phyloP scores from a whole-genome alignment of 2,329 filamentous ascomycete species.

The Blumeriella jaapii region DNA sequence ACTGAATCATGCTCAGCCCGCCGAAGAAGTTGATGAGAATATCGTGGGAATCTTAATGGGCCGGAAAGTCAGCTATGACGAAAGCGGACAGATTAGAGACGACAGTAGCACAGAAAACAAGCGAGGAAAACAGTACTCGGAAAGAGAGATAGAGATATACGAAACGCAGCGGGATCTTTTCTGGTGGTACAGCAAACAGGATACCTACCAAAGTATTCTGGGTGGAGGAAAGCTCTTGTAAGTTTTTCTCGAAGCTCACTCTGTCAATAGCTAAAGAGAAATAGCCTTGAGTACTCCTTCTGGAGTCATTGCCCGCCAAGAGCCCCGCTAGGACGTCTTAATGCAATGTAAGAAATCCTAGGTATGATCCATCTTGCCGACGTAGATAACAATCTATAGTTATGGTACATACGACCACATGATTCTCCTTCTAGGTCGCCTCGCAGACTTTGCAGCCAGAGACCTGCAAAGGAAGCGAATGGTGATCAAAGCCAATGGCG shows the following conservation, averaged over 20 bases:
- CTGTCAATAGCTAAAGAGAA: conserved; percentile 6
- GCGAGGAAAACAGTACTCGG: conserved; percentile 16
- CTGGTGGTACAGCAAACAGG: conserved; percentile 96
- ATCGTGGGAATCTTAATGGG: conserved; percentile 48
- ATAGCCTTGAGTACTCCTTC: conserved; percentile 53
- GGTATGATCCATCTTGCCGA: too few species aligned
- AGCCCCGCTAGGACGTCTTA: conserved; percentile 62
- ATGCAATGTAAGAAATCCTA: conserved; percentile 59
- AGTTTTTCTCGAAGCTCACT: conserved; percentile 30
- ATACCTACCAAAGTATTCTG: conserved; percentile 80
- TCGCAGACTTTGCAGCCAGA: conserved; percentile 65
- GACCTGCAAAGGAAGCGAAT: conserved; percentile 71
- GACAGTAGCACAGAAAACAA: conserved; percentile 10
- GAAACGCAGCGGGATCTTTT: conserved; percentile 76
- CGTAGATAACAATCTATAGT: conserved; percentile 32
- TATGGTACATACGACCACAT: conserved; percentile 87
- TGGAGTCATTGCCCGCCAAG: conserved; percentile 87
- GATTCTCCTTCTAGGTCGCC: conserved; percentile 66
- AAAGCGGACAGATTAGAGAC: conserved; percentile 37
- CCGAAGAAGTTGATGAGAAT: conserved; percentile 39
- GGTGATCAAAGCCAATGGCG: conserved; percentile 43
- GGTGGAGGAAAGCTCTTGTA: conserved; percentile 80
- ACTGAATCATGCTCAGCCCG: conserved; percentile 9
- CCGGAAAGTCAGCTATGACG: conserved; percentile 43
- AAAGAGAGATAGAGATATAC: conserved; percentile 63